Base-by-base conservation (phyloP, 768 basidiomycete genomes). In the Xerocomellus intermedius region DNA sequence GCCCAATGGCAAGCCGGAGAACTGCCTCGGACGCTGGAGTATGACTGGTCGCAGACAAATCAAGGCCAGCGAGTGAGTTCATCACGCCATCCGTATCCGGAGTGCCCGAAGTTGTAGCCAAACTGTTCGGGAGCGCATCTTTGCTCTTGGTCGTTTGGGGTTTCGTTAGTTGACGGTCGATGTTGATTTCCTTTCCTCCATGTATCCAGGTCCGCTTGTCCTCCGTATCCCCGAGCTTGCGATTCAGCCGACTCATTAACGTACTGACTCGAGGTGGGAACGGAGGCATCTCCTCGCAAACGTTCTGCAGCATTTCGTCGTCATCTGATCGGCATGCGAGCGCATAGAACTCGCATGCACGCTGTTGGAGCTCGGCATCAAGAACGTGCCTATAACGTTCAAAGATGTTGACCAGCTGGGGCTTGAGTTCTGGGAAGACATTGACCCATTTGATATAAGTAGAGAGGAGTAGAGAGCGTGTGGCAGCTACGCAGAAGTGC, bases 401-500 rank as follows among this genome's bases (percentile, higher is more conserved):
- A 63, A 99, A 97, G 63, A 98, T 93, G 70, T 87, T 90, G 69
- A 98, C 64, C 28, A 99, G 83, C 61, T 98, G 94, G 8, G 87
- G 82, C 64, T 95, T 97, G 74, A 99, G 97, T 71, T 99, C 97
- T 19, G 97, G 97, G 73, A 98, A 99, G 53, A 99, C 91, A 69
- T 99, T 99, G 59, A 97, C 94, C 96, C 96, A 98, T 82, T 99
- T 99, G 77, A 98, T 88, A 69, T 99, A 99, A 1, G 97, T 98
- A 12, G 97, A 96, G 35, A 99, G 79, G 26, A 99, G 83, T 30
- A 99, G 79, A 0, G 95, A 89, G 33, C 96, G 85, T 8, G 97
- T 98, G 30, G 94, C 76, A 5, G 95, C 94, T 36, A 90, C 82
- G 67, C 95, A 97, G 67, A 93, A 91, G 69, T 96, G 94, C 14